Evolutionary conservation across 257 asterid species (phyloP), one percentile per base, ranked within the genome.

Genomic region (Cruciata laevipes): DNA sequence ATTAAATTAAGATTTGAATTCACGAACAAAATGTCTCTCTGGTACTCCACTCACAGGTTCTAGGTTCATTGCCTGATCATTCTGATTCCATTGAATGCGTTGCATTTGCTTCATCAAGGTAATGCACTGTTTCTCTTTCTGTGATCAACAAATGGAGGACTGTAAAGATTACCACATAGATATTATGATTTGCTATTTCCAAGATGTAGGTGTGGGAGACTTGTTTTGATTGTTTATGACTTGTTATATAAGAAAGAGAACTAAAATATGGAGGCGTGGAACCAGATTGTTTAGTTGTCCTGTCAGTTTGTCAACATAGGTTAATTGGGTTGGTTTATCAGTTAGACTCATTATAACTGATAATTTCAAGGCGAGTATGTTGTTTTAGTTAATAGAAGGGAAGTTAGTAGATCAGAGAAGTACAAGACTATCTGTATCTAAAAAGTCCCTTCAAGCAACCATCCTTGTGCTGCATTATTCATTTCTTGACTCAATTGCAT

Each of bases 71-170:
- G 73, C 69, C 20, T 56, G 80, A 78, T 23, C 99, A 94, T 85
- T 72, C 90, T 32, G 97, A 85, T 73, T 90, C 99, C 17, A 81
- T 93, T 31, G 99, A 93, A 82, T 88, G 92, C 78, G 91, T 82
- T 65, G 89, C 86, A 65, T 84, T 90, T 79, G 87, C 89, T 58
- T 73, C 89, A 53, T 74, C 83, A 75, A 88, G 95, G 99, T 93
- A 53, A 14, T 53, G 25, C 8, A 21, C 27, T 53, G 24, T 53
- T 53, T 53, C 12, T 53, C 60, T 53, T 53, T n/a, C 12, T 20
- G 25, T n/a, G 60, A n/a, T 53, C 60, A 53, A 21, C 30, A 20
- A 30, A 21, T 18, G 13, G 60, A 20, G 10, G 60, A 53, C 27
- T 1, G 20, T 53, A 27, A 47, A 13, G 53, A 14, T 47, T 47